These are phyloP conservation scores for Suhomyces xylopsoci DNA, from an alignment of 805 yeast species.

Conservation along the genomic window DNA sequence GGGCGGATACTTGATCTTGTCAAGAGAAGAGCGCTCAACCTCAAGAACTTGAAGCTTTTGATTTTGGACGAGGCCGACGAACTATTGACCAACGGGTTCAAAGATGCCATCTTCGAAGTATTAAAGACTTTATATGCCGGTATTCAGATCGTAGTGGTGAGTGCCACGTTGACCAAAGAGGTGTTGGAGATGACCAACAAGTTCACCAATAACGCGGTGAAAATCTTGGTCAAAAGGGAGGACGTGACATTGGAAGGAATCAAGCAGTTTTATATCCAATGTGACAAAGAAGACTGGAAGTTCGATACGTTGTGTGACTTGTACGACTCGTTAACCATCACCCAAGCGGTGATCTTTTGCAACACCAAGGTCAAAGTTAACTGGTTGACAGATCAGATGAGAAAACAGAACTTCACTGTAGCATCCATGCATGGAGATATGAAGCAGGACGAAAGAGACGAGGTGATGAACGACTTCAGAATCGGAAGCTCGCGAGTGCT, in stretches of 20 bases:
- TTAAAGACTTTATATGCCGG: constrained; percentile 79
- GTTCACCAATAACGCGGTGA: constrained; percentile 90
- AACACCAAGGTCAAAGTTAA: constrained; percentile 93
- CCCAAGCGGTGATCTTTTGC: constrained; percentile 98
- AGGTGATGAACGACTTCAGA: constrained; percentile 94
- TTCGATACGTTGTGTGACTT: constrained; percentile 92
- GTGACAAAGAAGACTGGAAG: constrained; percentile 91
- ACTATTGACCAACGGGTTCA: constrained; percentile 87
- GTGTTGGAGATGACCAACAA: constrained; percentile 89
- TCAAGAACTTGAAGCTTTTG: constrained; percentile 81
- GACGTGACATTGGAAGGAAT: constrained; percentile 93
- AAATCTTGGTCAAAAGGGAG: constrained; percentile 91
- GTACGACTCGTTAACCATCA: constrained; percentile 90
- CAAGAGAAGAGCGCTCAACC: constrained; percentile 78
- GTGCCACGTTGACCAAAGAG: constrained; percentile 91
- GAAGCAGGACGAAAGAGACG: constrained; percentile 92
- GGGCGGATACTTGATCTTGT: constrained; percentile 97
- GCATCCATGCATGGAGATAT: constrained; percentile 96
- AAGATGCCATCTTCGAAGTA: constrained; percentile 91
- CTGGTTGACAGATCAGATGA: constrained; percentile 78
- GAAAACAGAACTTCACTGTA: constrained; percentile 81
- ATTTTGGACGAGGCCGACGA: constrained; percentile 98
- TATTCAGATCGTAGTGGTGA: constrained; percentile 88
- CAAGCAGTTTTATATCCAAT: constrained; percentile 85
- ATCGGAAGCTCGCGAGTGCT: constrained; percentile 88